Evolutionary conservation across 164 flowering plant genomes (phyloP).

Genomic region (Stephania yunnanensis): DNA sequence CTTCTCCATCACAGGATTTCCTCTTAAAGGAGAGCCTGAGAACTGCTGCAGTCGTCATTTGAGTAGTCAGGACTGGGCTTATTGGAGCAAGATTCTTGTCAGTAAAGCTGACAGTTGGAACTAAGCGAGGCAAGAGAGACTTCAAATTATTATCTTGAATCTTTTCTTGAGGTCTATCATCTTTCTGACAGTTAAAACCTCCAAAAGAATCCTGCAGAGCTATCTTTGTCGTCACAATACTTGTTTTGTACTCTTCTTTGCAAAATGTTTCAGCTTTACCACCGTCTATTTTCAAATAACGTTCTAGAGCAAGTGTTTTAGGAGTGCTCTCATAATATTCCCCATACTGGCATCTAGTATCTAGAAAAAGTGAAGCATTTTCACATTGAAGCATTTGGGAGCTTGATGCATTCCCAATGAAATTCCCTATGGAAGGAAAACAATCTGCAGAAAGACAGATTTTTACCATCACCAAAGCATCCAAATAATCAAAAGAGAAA

Average conservation of each 20-base stretch:
- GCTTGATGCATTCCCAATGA: conserved; percentile 39
- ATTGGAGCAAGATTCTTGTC: conserved; percentile 43
- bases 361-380: conserved; percentile 57
- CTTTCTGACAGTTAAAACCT: conserved; percentile 57
- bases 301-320: conserved; percentile 21
- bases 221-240: conserved; percentile 38
- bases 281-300: conserved; percentile 57
- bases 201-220: conserved; percentile 37
- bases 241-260: conserved; percentile 33
- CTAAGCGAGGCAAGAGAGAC: conserved; percentile 36
- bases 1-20: conserved; percentile 69
- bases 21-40: conserved; percentile 76
- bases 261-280: conserved; percentile 31
- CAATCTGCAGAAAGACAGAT: conserved; percentile 32
- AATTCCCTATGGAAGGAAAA: conserved; percentile 31
- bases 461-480: not conserved
- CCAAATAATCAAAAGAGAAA: not conserved
- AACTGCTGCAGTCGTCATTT: conserved; percentile 54
- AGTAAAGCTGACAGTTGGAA: conserved; percentile 63
- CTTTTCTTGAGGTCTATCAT: conserved; percentile 44
- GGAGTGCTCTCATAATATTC: conserved; percentile 50
- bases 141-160: conserved; percentile 31
- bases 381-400: conserved; percentile 78
- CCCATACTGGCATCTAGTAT: conserved; percentile 43
- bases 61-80: conserved; percentile 30